A percentile compares a stretch with the other conserved stretches of the same genome.
Conservation (phyloP, 2,329 filamentous ascomycete genomes). For the Alternaria alternata region DNA sequence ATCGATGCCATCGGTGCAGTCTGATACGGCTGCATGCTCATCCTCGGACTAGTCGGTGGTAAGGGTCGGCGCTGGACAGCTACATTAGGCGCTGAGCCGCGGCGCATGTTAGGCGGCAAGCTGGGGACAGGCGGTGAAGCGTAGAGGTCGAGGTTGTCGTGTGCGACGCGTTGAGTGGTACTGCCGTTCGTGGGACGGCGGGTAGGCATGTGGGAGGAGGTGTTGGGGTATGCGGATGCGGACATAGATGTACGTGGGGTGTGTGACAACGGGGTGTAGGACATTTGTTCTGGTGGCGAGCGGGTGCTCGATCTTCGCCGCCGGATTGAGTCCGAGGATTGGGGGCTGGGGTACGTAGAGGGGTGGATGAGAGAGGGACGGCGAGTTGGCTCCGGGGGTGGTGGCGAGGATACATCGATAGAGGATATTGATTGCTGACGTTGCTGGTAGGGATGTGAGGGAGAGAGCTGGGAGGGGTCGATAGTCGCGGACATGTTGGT, state of each 20-base stretch:
- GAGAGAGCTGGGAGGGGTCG: constrained; percentile 35
- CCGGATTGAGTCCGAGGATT: constrained; percentile 28
- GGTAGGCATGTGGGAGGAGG: constrained; percentile 10
- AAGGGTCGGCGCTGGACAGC: constrained; percentile 22
- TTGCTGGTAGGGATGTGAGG: constrained; percentile 27
- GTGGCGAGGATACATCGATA: constrained; percentile 36
- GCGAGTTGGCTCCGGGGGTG: constrained; percentile 19
- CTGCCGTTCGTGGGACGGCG: constrained; percentile 25
- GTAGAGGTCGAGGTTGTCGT: constrained; percentile 32
- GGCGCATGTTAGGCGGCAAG: constrained; percentile 24
- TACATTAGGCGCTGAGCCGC: constrained; percentile 37
- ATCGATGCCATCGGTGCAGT: not conserved
- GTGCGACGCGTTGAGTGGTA: constrained; percentile 21
- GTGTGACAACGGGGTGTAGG: constrained; percentile 10
- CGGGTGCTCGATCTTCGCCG: constrained; percentile 37
- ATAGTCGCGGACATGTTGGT: constrained; percentile 31
- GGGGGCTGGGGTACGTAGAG: constrained; percentile 44
- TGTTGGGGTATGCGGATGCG: constrained; percentile 1
- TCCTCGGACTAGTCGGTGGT: constrained; percentile 8
- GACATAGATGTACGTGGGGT: constrained; percentile 14
- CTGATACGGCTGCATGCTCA: constrained; percentile 16
- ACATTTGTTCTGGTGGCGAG: constrained; percentile 19
- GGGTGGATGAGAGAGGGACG: constrained; percentile 46
- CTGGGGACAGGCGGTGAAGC: constrained; percentile 32
- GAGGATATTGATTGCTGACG: constrained; percentile 44